Evolutionary conservation across 768 basidiomycete genomes (phyloP).

Genomic region (Leccinum broughii): DNA sequence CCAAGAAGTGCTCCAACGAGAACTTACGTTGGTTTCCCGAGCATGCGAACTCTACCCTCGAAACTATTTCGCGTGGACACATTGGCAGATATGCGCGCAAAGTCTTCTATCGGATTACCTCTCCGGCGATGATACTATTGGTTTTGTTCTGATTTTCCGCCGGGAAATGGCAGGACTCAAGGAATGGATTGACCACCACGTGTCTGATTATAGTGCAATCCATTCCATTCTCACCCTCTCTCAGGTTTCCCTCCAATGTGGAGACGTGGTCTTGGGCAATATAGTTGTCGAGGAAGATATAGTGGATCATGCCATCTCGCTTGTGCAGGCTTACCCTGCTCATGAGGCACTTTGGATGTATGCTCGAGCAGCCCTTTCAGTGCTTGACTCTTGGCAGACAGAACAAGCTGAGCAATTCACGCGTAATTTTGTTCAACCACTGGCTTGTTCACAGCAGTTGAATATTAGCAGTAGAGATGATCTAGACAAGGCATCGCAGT

Average conservation of each 20-base stretch:
- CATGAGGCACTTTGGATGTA: constrained; percentile 71
- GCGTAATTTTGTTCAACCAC: constrained; percentile 19
- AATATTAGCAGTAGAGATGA: not conserved
- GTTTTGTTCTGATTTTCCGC: constrained; percentile 35
- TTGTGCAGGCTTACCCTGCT: constrained; percentile 51
- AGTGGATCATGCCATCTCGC: constrained; percentile 45
- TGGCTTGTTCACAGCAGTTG: constrained; percentile 2
- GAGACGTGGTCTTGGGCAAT: constrained; percentile 5
- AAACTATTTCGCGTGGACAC: constrained; percentile 75
- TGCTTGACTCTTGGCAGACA: constrained; percentile 1
- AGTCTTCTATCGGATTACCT: constrained; percentile 23
- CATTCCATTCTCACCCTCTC: constrained; percentile 51
- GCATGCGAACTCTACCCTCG: constrained; percentile 66
- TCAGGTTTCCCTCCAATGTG: constrained; percentile 10
- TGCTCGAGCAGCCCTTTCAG: constrained; percentile 10
- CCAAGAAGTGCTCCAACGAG: constrained; percentile 40
- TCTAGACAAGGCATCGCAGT: constrained; percentile 2
- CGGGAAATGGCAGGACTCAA: constrained; percentile 40
- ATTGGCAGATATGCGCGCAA: constrained; percentile 54
- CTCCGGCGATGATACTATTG: constrained; percentile 12
- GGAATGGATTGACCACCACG: constrained; percentile 60
- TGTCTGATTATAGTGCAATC: constrained; percentile 67
- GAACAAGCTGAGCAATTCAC: constrained; percentile 11
- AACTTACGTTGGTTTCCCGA: constrained; percentile 46
- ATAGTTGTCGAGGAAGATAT: constrained; percentile 6